Percentiles rank a stretch among this genome's conserved stretches.
These are phyloP conservation scores for Phaeodactylum tricornutum DNA, from an alignment of 108 stramenopile species.

Conservation along the genomic window DNA sequence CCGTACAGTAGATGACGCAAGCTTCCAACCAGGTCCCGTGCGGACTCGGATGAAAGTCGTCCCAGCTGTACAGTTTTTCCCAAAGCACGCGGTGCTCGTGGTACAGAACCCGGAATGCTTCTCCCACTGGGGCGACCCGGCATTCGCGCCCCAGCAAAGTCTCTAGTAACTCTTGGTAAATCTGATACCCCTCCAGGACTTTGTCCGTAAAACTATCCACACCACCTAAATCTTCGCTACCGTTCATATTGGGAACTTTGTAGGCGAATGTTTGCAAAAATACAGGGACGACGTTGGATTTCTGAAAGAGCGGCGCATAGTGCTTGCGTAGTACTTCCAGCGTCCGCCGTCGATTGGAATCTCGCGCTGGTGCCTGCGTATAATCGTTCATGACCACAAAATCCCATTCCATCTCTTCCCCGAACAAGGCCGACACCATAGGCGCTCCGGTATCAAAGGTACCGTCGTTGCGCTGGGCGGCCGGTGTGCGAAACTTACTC, in stretches of 20 bases:
- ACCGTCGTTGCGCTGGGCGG: conserved; percentile 11
- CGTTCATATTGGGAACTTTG: conserved; percentile 24
- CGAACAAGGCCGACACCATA: conserved; percentile 37
- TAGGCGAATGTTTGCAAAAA: conserved; percentile 60
- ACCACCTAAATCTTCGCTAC: conserved; percentile 42
- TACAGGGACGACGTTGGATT: conserved; percentile 12
- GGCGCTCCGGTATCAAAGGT: conserved; percentile 58
- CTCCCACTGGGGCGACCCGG: conserved; percentile 53
- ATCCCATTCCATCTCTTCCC: conserved; percentile 27
- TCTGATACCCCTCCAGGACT: conserved; percentile 30
- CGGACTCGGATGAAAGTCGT: conserved; percentile 67
- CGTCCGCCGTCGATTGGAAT: conserved; percentile 19
- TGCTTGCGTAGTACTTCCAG: conserved; percentile 16
- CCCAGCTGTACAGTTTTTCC: conserved; percentile 43
- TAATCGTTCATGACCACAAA: conserved; percentile 71
- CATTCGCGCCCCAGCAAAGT: not conserved
- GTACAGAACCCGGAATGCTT: conserved; percentile 33
- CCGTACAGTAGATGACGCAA: conserved; percentile 45
- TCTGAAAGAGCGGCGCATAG: conserved; percentile 25
- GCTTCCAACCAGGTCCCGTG: conserved; percentile 62
- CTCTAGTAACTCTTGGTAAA: conserved; percentile 12
- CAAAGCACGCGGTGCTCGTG: conserved; percentile 23
- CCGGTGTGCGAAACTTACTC: conserved; percentile 32
- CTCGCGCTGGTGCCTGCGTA: conserved; percentile 55
- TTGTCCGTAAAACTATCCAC: conserved; percentile 38